These are phyloP conservation scores for Globisporangium spiculum DNA, from an alignment of 352 stramenopile species.

Conservation along the genomic window DNA sequence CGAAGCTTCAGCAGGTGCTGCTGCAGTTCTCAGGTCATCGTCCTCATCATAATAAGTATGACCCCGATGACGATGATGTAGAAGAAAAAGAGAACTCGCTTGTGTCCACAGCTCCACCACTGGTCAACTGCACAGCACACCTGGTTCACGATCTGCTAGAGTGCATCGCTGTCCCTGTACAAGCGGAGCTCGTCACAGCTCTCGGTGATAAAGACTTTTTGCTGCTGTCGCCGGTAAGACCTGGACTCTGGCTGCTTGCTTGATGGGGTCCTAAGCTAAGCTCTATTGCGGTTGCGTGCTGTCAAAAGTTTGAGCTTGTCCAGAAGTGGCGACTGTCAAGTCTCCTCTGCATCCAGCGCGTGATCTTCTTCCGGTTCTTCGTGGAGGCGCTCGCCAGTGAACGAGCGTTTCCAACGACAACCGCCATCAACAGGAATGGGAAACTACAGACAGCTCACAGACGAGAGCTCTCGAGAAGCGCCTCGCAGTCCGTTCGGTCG, in stretches of 20 bases:
- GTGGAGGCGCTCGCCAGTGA: conserved; percentile 34
- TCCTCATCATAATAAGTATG: background rate
- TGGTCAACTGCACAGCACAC: conserved; percentile 4
- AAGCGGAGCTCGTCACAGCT: background rate
- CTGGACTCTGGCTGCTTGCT: background rate
- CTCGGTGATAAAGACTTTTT: conserved; percentile 22
- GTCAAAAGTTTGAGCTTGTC: conserved; percentile 41
- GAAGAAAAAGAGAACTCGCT: background rate
- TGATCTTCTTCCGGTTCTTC: conserved; percentile 59
- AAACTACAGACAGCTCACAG: background rate
- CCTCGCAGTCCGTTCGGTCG: background rate
- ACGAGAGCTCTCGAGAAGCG: background rate
- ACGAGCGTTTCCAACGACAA: background rate
- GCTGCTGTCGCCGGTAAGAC: conserved; percentile 34
- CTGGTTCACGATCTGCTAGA: conserved; percentile 17
- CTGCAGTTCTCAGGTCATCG: conserved; percentile 28
- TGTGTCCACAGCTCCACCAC: background rate
- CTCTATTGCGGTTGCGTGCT: background rate
- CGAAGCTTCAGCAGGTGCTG: conserved; percentile 38
- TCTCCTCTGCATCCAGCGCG: conserved; percentile 45
- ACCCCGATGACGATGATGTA: background rate
- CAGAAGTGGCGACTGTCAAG: conserved; percentile 35
- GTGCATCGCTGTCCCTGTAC: conserved; percentile 11
- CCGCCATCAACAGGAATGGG: background rate
- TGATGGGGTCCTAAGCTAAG: background rate